A percentile compares a stretch with the other conserved stretches of the same genome.
Evolutionary conservation across 2,329 filamentous ascomycete species (phyloP).

Genomic region (Xylariaceae sp.): DNA sequence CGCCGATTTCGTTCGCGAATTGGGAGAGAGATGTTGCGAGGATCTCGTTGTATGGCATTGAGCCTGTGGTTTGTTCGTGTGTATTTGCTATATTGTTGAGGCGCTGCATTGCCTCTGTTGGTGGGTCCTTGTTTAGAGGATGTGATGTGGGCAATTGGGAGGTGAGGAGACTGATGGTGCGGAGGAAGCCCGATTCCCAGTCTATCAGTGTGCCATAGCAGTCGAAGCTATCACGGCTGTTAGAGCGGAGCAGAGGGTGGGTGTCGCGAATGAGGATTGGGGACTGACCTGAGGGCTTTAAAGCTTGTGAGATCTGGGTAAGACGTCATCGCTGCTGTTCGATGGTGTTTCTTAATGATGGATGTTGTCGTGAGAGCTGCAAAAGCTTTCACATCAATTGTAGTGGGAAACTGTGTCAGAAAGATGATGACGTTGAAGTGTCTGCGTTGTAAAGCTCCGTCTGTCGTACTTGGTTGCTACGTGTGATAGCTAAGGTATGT

Average conservation of each 20-base stretch:
- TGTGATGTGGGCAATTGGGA: slow-evolving; percentile 32
- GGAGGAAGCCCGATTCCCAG: slow-evolving; percentile 66
- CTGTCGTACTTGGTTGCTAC: no score
- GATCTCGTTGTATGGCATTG: slow-evolving; percentile 56
- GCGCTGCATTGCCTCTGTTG: slow-evolving; percentile 35
- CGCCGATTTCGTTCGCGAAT: slow-evolving; percentile 41
- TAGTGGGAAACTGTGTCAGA: not conserved
- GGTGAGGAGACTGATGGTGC: slow-evolving; percentile 48
- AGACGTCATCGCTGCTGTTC: slow-evolving; percentile 21
- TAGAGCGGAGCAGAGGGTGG: not conserved
- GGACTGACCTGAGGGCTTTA: slow-evolving; percentile 26
- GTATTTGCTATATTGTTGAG: slow-evolving; percentile 45
- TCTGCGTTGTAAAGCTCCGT: not conserved
- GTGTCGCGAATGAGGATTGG: not conserved
- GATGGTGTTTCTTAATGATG: not conserved
- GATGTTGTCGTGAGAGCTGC: not conserved
- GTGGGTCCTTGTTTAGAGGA: slow-evolving; percentile 34
- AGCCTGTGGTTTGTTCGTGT: slow-evolving; percentile 52
- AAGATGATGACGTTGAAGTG: not conserved
- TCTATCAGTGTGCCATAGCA: slow-evolving; percentile 78
- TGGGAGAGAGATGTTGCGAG: slow-evolving; percentile 46
- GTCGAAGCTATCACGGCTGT: slow-evolving; percentile 55
- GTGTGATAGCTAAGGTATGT: no score
- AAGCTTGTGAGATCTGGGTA: slow-evolving; percentile 26
- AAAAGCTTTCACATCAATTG: not conserved